Percentiles rank a stretch among this genome's conserved stretches.
phyloP scores from a whole-genome alignment of 352 stramenopile species.

The Bremia lactucae region DNA sequence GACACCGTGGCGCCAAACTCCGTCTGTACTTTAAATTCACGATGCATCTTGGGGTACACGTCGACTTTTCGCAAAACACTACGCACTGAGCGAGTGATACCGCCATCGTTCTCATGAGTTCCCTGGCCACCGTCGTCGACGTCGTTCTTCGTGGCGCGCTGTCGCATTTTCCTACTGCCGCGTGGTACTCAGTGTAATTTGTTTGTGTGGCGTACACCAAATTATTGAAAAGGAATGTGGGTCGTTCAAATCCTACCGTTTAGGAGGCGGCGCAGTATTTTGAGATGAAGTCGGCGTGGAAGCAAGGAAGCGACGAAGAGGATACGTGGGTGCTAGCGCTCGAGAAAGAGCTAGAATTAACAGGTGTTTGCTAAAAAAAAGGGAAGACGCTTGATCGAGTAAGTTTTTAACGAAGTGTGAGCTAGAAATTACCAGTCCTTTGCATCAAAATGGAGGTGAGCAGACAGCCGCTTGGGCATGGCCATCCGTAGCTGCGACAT shows the following conservation, averaged over 20 bases:
- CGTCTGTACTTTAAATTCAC: slow-evolving; percentile 93
- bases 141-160: slow-evolving; percentile 48
- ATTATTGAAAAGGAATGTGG: too few species aligned
- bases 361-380: slow-evolving; percentile 11
- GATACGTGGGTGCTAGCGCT: slow-evolving; percentile 56
- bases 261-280: not conserved
- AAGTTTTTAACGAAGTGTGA: too few species aligned
- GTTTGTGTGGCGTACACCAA: not conserved
- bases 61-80: slow-evolving; percentile 74
- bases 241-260: too few species aligned
- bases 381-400: not conserved
- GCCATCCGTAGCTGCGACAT: slow-evolving; percentile 25
- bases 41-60: slow-evolving; percentile 94
- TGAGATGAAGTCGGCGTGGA: slow-evolving; percentile 1
- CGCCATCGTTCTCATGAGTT: slow-evolving; percentile 27
- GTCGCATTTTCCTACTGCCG: slow-evolving; percentile 29
- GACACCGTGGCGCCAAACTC: slow-evolving; percentile 74
- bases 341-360: slow-evolving; percentile 49
- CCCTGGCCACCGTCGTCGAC: slow-evolving; percentile 34
- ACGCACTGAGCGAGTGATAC: slow-evolving; percentile 33
- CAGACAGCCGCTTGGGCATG: not conserved
- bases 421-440: not conserved
- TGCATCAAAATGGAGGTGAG: not conserved
- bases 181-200: not conserved
- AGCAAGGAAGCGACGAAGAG: slow-evolving; percentile 9